phyloP scores from a whole-genome alignment of 371 early-diverging fungal species.

The Neoconidiobolus thromboides region DNA sequence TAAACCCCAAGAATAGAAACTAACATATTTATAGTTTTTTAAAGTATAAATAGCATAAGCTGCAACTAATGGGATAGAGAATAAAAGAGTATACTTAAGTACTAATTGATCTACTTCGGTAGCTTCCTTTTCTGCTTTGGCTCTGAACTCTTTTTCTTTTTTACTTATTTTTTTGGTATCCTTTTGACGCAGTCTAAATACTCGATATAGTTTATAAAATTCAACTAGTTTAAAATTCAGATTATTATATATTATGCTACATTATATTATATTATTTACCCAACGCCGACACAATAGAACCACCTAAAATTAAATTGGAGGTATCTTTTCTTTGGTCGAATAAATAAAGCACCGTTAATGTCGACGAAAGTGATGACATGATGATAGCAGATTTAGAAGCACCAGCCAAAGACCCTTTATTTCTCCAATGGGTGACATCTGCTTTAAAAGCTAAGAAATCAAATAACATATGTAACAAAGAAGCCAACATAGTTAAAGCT shows the following conservation, averaged over 20 bases:
- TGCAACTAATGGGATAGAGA: conserved; percentile 13
- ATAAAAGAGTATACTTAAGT: background rate
- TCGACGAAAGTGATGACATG: conserved; percentile 27
- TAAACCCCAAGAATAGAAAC: conserved; percentile 41
- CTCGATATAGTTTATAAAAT: background rate
- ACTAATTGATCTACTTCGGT: conserved; percentile 3
- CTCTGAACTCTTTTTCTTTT: background rate
- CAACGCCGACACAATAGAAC: conserved; percentile 16
- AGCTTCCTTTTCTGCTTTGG: background rate
- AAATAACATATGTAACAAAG: conserved; percentile 43
- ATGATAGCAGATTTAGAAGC: conserved; percentile 37
- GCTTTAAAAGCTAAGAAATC: conserved; percentile 63
- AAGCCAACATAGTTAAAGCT: conserved; percentile 37
- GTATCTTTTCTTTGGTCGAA: conserved; percentile 25
- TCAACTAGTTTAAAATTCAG: conserved; percentile 1
- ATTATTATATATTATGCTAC: background rate
- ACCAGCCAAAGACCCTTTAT: conserved; percentile 24
- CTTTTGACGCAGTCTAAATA: background rate
- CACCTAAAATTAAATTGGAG: conserved; percentile 18
- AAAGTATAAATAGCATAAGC: conserved; percentile 45
- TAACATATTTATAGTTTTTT: conserved; percentile 31
- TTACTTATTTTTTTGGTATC: background rate
- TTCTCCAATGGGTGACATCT: conserved; percentile 35
- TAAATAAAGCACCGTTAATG: conserved; percentile 38
- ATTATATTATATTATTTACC: conserved; percentile 5